Evolutionary conservation across 78 protist genomes (phyloP).

Genomic region (Dictyostelium citrinum): DNA sequence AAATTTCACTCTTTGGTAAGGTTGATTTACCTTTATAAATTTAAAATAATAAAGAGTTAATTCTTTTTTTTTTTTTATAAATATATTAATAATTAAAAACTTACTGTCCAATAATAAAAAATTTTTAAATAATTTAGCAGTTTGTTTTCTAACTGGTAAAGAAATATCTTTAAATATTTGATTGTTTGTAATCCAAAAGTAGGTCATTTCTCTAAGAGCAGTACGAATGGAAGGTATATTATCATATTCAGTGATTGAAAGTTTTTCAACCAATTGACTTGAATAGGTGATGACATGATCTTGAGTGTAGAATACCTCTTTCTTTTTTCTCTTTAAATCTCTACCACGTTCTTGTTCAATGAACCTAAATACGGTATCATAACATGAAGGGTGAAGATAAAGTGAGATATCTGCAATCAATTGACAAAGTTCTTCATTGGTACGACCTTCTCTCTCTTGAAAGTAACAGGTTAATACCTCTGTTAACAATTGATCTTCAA

Average conservation of each 20-base stretch:
- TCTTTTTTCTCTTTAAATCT: constrained; percentile 50
- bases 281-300: constrained; percentile 47
- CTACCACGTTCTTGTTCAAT: constrained; percentile 48
- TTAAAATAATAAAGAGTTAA: no score
- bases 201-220: constrained; percentile 52
- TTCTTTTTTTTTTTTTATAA: no score
- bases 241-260: constrained; percentile 27
- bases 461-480: constrained; percentile 39
- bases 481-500: constrained; percentile 45
- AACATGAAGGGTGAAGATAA: constrained; percentile 33
- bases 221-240: constrained; percentile 28
- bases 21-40: neutral
- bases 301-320: constrained; percentile 49
- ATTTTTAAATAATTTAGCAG: neutral
- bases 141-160: neutral
- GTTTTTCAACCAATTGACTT: constrained; percentile 26
- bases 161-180: neutral
- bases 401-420: constrained; percentile 29
- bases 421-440: constrained; percentile 22
- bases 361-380: constrained; percentile 44
- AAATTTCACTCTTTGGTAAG: constrained; percentile 70
- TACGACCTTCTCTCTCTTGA: constrained; percentile 57
- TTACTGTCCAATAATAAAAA: constrained; percentile 41
- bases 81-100: neutral
- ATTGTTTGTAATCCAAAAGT: constrained; percentile 56